Percentiles rank a stretch among this genome's conserved stretches.
Conservation (phyloP, 129 eudicot genomes). For the Tanacetum coccineum region DNA sequence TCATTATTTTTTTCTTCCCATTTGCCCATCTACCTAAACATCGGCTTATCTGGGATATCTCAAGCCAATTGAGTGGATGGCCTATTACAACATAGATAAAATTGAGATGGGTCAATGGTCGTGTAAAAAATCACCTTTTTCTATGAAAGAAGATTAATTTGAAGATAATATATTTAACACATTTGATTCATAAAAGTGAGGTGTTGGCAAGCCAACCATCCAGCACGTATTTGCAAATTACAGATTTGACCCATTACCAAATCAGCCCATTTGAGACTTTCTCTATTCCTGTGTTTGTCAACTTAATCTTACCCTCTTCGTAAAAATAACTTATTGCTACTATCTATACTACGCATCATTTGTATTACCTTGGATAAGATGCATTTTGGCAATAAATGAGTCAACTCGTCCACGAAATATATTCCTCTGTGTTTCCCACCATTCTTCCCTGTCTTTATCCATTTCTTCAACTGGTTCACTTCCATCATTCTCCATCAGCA, state of each 20-base stretch:
- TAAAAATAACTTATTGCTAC: background rate
- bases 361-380: constrained; percentile 49
- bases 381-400: constrained; percentile 42
- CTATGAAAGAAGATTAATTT: background rate
- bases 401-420: constrained; percentile 31
- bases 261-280: background rate
- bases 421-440: constrained; percentile 44
- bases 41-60: too few species aligned
- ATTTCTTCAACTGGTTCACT: constrained; percentile 32
- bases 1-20: too few species aligned
- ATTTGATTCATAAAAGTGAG: background rate
- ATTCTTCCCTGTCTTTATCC: constrained; percentile 37
- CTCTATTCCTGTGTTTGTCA: constrained; percentile 9
- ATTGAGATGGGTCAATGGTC: too few species aligned
- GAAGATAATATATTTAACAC: background rate
- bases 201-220: background rate
- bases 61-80: too few species aligned
- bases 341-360: background rate
- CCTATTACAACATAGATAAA: too few species aligned
- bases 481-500: constrained; percentile 39
- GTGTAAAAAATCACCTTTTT: background rate
- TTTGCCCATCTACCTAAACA: too few species aligned
- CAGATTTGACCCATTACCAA: constrained; percentile 1
- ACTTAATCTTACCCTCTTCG: constrained; percentile 6
- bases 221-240: background rate